phyloP scores from a whole-genome alignment of 164 flowering plant species.

The Sedum album region DNA sequence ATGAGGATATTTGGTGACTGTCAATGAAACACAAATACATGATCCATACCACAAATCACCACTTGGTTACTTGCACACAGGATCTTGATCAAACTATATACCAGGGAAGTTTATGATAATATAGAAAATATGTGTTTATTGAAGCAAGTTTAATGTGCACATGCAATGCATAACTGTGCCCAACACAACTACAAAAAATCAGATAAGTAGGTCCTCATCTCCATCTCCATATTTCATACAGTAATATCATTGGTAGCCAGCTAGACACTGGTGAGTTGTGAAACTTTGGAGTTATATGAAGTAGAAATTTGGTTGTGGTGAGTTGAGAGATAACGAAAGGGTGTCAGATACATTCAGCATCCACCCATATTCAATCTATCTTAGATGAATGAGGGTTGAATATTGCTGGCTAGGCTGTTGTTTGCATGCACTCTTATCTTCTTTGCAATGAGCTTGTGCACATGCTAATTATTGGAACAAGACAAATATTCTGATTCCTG shows the following conservation, averaged over 20 bases:
- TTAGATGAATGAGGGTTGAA: neutral
- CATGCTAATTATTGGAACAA: constrained; percentile 5
- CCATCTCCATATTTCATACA: neutral
- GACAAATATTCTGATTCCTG: neutral
- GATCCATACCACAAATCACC: too few relatives aligned
- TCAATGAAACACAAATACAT: neutral
- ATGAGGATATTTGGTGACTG: neutral
- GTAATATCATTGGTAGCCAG: too few relatives aligned
- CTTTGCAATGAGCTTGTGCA: neutral
- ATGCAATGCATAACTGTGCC: neutral
- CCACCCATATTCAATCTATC: neutral
- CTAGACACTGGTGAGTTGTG: constrained; percentile 1
- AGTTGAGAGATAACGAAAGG: neutral
- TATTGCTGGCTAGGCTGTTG: neutral
- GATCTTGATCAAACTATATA: too few relatives aligned
- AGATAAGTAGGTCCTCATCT: constrained; percentile 7
- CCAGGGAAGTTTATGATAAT: too few relatives aligned
- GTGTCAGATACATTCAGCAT: neutral
- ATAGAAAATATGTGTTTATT: too few relatives aligned
- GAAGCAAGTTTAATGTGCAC: too few relatives aligned
- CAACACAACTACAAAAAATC: neutral
- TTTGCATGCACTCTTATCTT: neutral
- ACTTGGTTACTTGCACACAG: too few relatives aligned
- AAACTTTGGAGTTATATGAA: neutral
- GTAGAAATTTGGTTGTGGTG: neutral